These are phyloP conservation scores for Aphanocladium album DNA, from an alignment of 2,329 filamentous ascomycete species.

Conservation along the genomic window DNA sequence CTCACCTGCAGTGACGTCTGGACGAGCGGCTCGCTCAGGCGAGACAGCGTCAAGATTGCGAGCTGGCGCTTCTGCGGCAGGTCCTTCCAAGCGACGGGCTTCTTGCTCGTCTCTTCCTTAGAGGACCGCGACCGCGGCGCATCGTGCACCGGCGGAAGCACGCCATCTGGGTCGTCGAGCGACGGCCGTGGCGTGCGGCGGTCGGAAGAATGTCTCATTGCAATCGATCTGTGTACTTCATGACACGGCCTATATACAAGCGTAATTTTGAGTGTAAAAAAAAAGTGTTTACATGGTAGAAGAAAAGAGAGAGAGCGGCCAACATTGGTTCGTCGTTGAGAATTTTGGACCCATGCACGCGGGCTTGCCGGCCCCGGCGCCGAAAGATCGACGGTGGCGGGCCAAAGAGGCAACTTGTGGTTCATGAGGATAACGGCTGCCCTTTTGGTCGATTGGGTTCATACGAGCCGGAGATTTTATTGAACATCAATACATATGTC, in stretches of 20 bases:
- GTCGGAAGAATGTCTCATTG: neutral
- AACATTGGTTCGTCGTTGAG: neutral
- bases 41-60: slow-evolving; percentile 68
- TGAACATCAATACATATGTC: no score
- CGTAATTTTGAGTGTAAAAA: neutral
- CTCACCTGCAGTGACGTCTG: slow-evolving; percentile 63
- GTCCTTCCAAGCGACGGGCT: slow-evolving; percentile 52
- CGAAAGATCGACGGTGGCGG: neutral
- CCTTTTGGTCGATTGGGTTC: no score
- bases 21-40: slow-evolving; percentile 76
- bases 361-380: slow-evolving; percentile 2
- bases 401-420: neutral
- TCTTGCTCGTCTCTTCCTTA: slow-evolving; percentile 14
- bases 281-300: neutral
- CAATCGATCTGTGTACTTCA: neutral
- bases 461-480: no score
- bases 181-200: neutral
- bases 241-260: neutral
- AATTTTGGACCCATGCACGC: neutral
- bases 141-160: slow-evolving; percentile 1
- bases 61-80: slow-evolving; percentile 75
- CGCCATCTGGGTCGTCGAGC: neutral
- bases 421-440: neutral
- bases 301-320: neutral
- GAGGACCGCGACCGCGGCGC: neutral